Percentiles rank a stretch among this genome's conserved stretches.
Conservation (phyloP, 805 yeast genomes). For the Kodamaea kaohsiungensis region DNA sequence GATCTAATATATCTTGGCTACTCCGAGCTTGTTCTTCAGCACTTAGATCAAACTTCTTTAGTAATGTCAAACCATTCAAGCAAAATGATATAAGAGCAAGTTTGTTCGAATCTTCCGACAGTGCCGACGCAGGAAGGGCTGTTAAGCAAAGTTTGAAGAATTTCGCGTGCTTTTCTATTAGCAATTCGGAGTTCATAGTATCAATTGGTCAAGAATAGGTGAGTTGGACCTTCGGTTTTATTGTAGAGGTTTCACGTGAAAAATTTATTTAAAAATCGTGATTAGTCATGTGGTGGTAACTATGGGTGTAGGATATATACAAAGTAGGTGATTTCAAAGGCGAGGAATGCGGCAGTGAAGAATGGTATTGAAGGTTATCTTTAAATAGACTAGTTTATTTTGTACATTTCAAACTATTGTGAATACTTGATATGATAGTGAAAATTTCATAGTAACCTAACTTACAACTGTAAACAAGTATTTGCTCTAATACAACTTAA, state of each 20-base stretch:
- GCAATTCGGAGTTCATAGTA: neutral
- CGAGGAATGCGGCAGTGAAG: no score
- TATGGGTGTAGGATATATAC: no score
- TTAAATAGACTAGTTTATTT: no score
- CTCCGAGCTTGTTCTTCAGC: slow-evolving; percentile 27
- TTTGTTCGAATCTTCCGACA: slow-evolving; percentile 68
- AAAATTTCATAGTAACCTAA: no score
- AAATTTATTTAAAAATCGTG: no score
- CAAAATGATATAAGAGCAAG: slow-evolving; percentile 72
- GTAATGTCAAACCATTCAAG: slow-evolving; percentile 56
- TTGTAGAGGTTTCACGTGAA: neutral
- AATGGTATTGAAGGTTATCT: no score
- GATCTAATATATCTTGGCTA: slow-evolving; percentile 48
- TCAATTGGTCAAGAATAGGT: neutral
- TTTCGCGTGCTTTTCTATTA: slow-evolving; percentile 33
- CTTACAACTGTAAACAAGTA: no score
- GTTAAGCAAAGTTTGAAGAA: slow-evolving; percentile 54
- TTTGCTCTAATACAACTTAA: no score
- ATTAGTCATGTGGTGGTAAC: no score
- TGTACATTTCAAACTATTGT: no score
- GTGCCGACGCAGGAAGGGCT: slow-evolving; percentile 55
- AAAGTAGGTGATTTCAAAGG: no score
- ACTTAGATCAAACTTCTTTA: slow-evolving; percentile 35
- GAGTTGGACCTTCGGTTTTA: neutral
- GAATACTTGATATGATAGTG: no score